Conservation (phyloP, 768 basidiomycete species). For the Terana coerulea region DNA sequence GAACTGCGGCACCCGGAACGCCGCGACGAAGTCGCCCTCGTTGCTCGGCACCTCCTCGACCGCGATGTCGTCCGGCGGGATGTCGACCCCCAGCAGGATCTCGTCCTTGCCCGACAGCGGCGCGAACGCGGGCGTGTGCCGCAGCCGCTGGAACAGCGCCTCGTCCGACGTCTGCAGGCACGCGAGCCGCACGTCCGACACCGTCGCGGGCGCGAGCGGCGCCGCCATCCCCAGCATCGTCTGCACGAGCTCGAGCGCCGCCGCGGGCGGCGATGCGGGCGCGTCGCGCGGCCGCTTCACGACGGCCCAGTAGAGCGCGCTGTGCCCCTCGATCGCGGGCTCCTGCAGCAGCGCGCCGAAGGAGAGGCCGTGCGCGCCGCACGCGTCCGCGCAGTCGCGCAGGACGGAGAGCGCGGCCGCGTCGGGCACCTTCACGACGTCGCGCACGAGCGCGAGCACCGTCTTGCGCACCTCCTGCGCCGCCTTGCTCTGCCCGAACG, state of each 20-base stretch:
- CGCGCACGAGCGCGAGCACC: constrained; percentile 50
- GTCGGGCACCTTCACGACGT: constrained; percentile 32
- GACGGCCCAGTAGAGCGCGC: constrained; percentile 72
- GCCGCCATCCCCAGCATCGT: constrained; percentile 52
- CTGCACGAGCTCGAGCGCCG: constrained; percentile 35
- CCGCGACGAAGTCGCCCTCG: constrained; percentile 49
- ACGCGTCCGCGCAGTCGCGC: constrained; percentile 61
- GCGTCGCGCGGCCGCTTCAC: constrained; percentile 47
- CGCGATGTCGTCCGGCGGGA: constrained; percentile 43
- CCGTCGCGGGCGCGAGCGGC: constrained; percentile 37
- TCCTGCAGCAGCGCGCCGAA: constrained; percentile 59
- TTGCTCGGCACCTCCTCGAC: constrained; percentile 49
- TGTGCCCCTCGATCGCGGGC: constrained; percentile 57
- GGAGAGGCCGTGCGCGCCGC: constrained; percentile 43
- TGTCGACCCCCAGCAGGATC: constrained; percentile 30
- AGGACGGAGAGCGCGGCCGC: constrained; percentile 40
- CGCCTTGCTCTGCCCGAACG: constrained; percentile 20
- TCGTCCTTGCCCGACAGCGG: constrained; percentile 52
- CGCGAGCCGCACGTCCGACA: constrained; percentile 61
- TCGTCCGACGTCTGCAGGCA: constrained; percentile 64
- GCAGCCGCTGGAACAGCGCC: constrained; percentile 54
- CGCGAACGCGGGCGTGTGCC: constrained; percentile 48
- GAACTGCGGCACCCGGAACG: constrained; percentile 51
- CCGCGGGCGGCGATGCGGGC: constrained; percentile 8
- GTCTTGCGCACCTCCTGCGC: constrained; percentile 50